Evolutionary conservation across 2,329 filamentous ascomycete genomes (phyloP), one percentile per base, ranked within the genome.

Genomic region (Dactylellina drechsleri): DNA sequence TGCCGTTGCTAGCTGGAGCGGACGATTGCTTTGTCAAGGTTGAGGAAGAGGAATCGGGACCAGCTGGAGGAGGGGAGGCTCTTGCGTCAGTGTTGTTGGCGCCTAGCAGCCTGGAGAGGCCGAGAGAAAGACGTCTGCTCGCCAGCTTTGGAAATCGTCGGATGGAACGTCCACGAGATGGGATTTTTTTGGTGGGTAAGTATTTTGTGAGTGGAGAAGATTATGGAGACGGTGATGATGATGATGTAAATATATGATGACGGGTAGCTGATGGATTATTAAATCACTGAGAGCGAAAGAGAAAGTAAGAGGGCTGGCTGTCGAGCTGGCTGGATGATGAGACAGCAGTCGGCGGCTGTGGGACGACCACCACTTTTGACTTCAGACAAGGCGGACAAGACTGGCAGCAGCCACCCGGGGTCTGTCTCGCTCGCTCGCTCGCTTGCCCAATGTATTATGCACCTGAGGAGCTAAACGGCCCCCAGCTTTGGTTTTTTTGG

Each of bases 111-210:
- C 72, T 76, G 49, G 72, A 70, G 43, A 76, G 72, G 72, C 66
- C 65, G 72, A 76, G 52, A 57, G 72, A 76, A 43, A 76, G 53
- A 61, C 72, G 72, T 76, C 57, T 76, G 72, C 72, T 76, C 72
- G 72, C 72, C 72, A 76, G 72, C 50, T 76, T 76, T 76, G 56
- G 16, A 60, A 56, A 64, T 43, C 16, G 45, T 57, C 16, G 6
- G 59, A 53, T 41, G 59, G 43, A 43, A 67, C 43, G 36, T 50
- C 49, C 49, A 53, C 40, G 41, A 20, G 41, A 20, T 20, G 12
- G 47, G 28, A 54, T 65, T 40, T 52, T 54, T 26, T 54, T 2
- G 23, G 23, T 23, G 23, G 23, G 23, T 23, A 23, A 2, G 23
- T 50, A 12, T 23, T 28, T 40, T 15, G 23, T 36, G 28, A 50